These are phyloP conservation scores for Leccinum truebloodii DNA, from an alignment of 768 basidiomycete genomes.

Conservation along the genomic window DNA sequence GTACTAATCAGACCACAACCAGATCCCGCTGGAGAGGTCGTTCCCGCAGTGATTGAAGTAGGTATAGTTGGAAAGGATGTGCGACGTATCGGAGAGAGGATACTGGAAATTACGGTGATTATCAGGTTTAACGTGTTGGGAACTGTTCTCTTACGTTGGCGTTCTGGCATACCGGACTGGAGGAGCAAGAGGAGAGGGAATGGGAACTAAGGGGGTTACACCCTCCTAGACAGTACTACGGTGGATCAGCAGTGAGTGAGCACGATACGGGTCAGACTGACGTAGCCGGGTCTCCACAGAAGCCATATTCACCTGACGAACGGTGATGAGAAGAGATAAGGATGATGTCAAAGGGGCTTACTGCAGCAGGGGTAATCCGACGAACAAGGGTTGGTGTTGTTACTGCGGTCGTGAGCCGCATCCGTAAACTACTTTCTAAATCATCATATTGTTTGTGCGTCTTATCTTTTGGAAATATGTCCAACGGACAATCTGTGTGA, in stretches of 20 bases:
- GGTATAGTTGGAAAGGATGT: constrained; percentile 65
- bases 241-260: constrained; percentile 9
- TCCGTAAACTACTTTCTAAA: background rate
- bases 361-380: constrained; percentile 46
- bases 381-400: constrained; percentile 38
- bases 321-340: constrained; percentile 1
- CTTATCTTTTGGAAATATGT: too few relatives aligned
- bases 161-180: constrained; percentile 70
- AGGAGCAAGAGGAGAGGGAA: constrained; percentile 62
- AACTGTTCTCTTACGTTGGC: constrained; percentile 45
- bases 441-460: too few relatives aligned
- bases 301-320: constrained; percentile 50
- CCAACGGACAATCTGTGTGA: too few relatives aligned
- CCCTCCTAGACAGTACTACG: constrained; percentile 81
- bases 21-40: too few relatives aligned
- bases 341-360: constrained; percentile 22
- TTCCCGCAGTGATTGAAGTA: constrained; percentile 43
- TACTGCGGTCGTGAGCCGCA: constrained; percentile 28
- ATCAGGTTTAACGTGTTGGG: background rate
- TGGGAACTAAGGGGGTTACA: constrained; percentile 78
- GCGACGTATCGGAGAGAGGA: constrained; percentile 63
- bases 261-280: constrained; percentile 21
- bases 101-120: constrained; percentile 40
- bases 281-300: constrained; percentile 46
- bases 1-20: too few relatives aligned